phyloP scores from a whole-genome alignment of 1,284 basidiomycete genomes.

The Butyriboletus regius region DNA sequence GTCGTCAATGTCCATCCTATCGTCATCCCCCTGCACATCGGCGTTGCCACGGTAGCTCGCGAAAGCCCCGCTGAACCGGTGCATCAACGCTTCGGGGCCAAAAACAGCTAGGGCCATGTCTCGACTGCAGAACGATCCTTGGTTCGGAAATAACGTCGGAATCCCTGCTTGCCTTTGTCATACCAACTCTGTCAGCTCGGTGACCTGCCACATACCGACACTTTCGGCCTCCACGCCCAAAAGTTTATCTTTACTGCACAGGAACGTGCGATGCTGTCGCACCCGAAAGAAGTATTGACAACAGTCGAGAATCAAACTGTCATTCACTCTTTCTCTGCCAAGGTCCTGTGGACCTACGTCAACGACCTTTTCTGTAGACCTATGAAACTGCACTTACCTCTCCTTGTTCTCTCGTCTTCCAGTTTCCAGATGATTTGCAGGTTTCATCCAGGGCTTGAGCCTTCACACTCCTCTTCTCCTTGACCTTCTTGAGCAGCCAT shows the following conservation, averaged over 20 bases:
- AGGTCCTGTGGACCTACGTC: constrained; percentile 13
- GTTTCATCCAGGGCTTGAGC: constrained; percentile 65
- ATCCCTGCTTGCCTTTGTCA: constrained; percentile 26
- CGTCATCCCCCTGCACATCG: constrained; percentile 35
- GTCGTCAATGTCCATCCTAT: constrained; percentile 59
- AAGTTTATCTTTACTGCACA: constrained; percentile 63
- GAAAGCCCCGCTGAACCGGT: constrained; percentile 34
- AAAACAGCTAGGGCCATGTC: constrained; percentile 40
- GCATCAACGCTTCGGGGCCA: constrained; percentile 31
- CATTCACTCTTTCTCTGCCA: constrained; percentile 44
- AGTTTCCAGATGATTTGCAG: constrained; percentile 49
- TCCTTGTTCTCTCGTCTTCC: constrained; percentile 44
- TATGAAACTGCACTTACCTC: constrained; percentile 33
- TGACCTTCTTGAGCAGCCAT: constrained; percentile 62
- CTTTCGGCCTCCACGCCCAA: constrained; percentile 50
- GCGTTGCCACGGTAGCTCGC: constrained; percentile 32
- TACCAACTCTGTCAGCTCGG: constrained; percentile 1
- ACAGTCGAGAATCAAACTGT: constrained; percentile 65
- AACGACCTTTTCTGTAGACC: neutral
- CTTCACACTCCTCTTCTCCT: constrained; percentile 50
- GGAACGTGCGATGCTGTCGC: constrained; percentile 36
- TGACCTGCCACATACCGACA: constrained; percentile 37
- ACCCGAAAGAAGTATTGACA: constrained; percentile 48
- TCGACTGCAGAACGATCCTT: constrained; percentile 33
- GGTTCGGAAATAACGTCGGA: constrained; percentile 25